These are phyloP conservation scores for Triticum dicoccoides DNA, from an alignment of 176 grass and related monocot species.

Conservation along the genomic window DNA sequence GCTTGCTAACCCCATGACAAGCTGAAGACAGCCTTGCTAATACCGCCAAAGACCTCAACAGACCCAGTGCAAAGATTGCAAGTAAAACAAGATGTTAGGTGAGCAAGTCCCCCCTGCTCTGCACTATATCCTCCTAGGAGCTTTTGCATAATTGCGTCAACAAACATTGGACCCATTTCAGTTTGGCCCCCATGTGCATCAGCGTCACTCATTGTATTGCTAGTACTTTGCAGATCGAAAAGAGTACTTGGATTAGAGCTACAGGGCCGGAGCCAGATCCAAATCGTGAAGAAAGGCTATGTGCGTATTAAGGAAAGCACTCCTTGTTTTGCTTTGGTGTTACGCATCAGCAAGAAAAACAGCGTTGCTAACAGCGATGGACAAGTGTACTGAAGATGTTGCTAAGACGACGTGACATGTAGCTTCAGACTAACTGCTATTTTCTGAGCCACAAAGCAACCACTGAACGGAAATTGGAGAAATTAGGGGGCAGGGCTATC, in stretches of 20 bases:
- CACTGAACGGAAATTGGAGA: background rate
- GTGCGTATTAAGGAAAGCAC: conserved; percentile 8
- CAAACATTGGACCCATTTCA: conserved; percentile 15
- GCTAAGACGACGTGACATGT: conserved; percentile 17
- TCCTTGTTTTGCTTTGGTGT: conserved; percentile 35
- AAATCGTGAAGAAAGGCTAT: conserved; percentile 2
- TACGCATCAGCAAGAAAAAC: conserved; percentile 35
- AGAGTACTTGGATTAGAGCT: conserved; percentile 15
- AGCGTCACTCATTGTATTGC: background rate
- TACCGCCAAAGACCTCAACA: conserved; percentile 24
- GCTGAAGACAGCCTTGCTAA: conserved; percentile 30
- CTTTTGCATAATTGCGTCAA: conserved; percentile 28
- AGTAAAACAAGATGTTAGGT: conserved; percentile 45
- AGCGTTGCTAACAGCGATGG: conserved; percentile 1
- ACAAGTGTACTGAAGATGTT: conserved; percentile 26
- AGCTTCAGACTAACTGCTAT: conserved; percentile 27
- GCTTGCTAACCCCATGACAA: conserved; percentile 14
- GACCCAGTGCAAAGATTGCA: conserved; percentile 18
- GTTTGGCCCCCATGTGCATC: conserved; percentile 46
- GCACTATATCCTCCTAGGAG: background rate
- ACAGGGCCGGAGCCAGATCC: conserved; percentile 32
- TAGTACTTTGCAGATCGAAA: conserved; percentile 29
- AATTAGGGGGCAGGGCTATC: background rate
- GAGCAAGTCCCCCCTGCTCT: conserved; percentile 1
- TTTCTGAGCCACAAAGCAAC: background rate